These are phyloP conservation scores for Diaporthe citri DNA, from an alignment of 2,329 filamentous ascomycete genomes.

Conservation along the genomic window DNA sequence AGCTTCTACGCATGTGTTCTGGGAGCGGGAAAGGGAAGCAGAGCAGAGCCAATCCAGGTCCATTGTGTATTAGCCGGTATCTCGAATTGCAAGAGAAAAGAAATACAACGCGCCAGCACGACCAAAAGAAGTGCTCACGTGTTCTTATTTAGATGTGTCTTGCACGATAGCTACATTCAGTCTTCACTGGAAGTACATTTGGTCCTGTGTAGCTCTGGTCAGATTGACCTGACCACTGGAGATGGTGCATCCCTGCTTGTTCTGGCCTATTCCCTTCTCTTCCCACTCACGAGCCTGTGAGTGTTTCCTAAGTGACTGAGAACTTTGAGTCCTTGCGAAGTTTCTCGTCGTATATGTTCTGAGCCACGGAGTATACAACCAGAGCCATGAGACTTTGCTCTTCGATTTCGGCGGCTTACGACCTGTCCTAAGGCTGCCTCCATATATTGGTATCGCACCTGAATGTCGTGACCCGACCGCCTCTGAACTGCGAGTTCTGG, in stretches of 20 bases:
- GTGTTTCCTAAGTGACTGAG: not conserved
- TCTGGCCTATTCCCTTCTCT: not conserved
- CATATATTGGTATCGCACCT: not conserved
- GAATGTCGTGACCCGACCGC: not conserved
- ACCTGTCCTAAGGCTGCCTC: not conserved
- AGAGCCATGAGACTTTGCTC: not conserved
- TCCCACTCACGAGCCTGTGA: not conserved
- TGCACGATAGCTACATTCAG: too few species aligned
- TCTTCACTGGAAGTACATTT: too few species aligned
- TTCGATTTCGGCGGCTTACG: not conserved
- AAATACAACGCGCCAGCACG: too few species aligned
- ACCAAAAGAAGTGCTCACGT: too few species aligned
- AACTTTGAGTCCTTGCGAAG: not conserved
- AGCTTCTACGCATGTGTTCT: slow-evolving; percentile 32
- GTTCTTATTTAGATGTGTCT: too few species aligned
- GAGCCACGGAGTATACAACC: not conserved
- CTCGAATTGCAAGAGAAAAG: not conserved
- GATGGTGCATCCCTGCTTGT: not conserved
- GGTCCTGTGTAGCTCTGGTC: too few species aligned
- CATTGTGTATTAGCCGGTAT: too few species aligned
- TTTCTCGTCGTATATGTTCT: not conserved
- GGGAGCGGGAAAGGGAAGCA: not conserved
- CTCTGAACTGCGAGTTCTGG: not conserved
- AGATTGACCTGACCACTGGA: too few species aligned
- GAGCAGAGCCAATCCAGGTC: not conserved